Evolutionary conservation across 2,329 filamentous ascomycete genomes (phyloP).

Genomic region (Penicillium sp.): DNA sequence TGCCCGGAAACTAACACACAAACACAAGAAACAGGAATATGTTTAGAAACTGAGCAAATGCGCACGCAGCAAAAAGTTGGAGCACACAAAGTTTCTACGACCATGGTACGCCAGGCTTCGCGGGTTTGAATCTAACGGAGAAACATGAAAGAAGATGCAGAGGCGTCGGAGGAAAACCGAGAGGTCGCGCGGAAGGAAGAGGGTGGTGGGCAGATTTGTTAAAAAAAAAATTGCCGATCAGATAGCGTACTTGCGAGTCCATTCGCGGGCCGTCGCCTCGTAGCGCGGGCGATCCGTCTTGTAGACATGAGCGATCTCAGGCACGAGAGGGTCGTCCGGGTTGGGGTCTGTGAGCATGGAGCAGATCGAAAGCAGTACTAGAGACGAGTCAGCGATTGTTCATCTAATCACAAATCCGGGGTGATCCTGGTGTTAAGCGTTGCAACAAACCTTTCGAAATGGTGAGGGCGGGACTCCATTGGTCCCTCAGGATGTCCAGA

Average conservation of each 20-base stretch:
- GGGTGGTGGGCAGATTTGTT: conserved; percentile 30
- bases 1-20: conserved; percentile 32
- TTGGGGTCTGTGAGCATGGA: conserved; percentile 99
- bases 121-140: conserved; percentile 39
- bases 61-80: conserved; percentile 18
- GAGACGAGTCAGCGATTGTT: conserved; percentile 1
- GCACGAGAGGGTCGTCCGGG: conserved; percentile 96
- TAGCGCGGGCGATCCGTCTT: conserved; percentile 97
- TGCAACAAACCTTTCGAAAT: conserved; percentile 85
- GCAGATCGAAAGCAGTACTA: conserved; percentile 97
- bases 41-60: conserved; percentile 5
- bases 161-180: conserved; percentile 13
- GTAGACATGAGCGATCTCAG: conserved; percentile 99
- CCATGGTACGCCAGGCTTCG: conserved; percentile 45
- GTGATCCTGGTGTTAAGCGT: too few relatives aligned
- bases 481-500: conserved; percentile 95
- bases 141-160: conserved; percentile 24
- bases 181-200: conserved; percentile 26
- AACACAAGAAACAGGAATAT: conserved; percentile 25
- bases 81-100: conserved; percentile 37
- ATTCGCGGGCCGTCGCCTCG: conserved; percentile 94
- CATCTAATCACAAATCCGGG: too few relatives aligned
- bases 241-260: conserved; percentile 99
- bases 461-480: conserved; percentile 98
- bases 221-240: conserved; percentile 52